Evolutionary conservation across 345 rosid species (phyloP).

Genomic region (Salix suchowensis): DNA sequence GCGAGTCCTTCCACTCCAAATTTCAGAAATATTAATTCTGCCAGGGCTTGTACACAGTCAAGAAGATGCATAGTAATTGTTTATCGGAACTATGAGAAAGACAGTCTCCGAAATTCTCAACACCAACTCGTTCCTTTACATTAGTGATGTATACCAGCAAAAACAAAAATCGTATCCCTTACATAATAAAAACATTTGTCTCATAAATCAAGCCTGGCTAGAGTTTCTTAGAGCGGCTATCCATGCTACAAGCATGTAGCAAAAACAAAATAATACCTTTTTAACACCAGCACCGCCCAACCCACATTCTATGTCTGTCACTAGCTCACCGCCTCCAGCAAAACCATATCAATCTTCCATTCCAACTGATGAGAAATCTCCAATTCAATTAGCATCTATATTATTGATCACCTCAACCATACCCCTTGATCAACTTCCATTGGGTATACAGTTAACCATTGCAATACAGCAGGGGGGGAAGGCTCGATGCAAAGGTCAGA

Average conservation of each 20-base stretch:
- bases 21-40: background rate
- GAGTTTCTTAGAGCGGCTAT: background rate
- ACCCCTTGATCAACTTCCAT: slow-evolving; percentile 16
- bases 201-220: background rate
- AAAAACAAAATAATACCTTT: slow-evolving; percentile 5
- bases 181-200: slow-evolving; percentile 6
- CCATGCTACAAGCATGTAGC: slow-evolving; percentile 5
- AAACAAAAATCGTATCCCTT: slow-evolving; percentile 1
- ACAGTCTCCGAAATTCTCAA: background rate
- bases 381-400: slow-evolving; percentile 3
- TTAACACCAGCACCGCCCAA: background rate
- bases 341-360: slow-evolving; percentile 16
- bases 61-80: background rate
- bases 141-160: background rate
- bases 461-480: slow-evolving; percentile 4
- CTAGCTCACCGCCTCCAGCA: background rate
- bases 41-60: background rate
- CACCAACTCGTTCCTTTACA: slow-evolving; percentile 6
- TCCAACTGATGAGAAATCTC: slow-evolving; percentile 5
- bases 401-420: slow-evolving; percentile 17
- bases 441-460: slow-evolving; percentile 9
- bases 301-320: background rate
- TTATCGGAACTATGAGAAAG: background rate
- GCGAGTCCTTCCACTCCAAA: background rate
- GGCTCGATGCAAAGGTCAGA: slow-evolving; percentile 8